Base-by-base conservation (phyloP, 139 green algal species). In the Picochlorum sp. region DNA sequence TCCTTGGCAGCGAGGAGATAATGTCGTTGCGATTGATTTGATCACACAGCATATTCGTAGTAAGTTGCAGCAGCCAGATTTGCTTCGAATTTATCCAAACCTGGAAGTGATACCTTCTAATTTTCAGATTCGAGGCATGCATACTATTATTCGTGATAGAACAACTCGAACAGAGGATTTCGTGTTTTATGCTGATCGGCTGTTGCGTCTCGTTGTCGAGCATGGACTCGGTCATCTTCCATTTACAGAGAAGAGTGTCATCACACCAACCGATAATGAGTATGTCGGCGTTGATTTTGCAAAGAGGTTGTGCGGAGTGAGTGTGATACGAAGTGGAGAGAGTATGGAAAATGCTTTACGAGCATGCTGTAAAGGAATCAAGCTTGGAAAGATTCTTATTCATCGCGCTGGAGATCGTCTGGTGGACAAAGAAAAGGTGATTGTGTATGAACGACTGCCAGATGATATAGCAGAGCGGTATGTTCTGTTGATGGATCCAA, bases 381-480 rank as follows among this genome's bases (percentile, higher is more conserved):
- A 97, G 77, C 92, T 99, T 28, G 94, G 94, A 63, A 99, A 99
- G 78, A 96, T 99, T 44, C 81, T 99, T 38, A 84, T 99, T 50
- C 83, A 92, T 69, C 74, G 82, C 54, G 49, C 72, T 11, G 71
- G 77, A 9, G 71, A 80, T 45, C 30, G 62, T 8, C 38, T 77
- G 14, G 61, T 83, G 62, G 67, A 55, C 3, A 10, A 38, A 20
- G 60, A 84, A 54, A 67, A 80, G 63, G 82, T 90, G 72, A 74
- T 96, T 23, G 85, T 96, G 20, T 98, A 98, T 71, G 89, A 98
- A 78, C 97, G 95, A 80, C 83, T 98, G n/a, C 92, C 92, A 1
- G 60, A 49, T 6, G 92, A 98, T 84, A 96, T 98, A 56, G 77
- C 83, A 4, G 66, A 96, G 37, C 77, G 92, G 13, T 85, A 92